Evolutionary conservation across 306 rosid species (phyloP), one percentile per base, ranked within the genome.

Genomic region (Alnus rubra): DNA sequence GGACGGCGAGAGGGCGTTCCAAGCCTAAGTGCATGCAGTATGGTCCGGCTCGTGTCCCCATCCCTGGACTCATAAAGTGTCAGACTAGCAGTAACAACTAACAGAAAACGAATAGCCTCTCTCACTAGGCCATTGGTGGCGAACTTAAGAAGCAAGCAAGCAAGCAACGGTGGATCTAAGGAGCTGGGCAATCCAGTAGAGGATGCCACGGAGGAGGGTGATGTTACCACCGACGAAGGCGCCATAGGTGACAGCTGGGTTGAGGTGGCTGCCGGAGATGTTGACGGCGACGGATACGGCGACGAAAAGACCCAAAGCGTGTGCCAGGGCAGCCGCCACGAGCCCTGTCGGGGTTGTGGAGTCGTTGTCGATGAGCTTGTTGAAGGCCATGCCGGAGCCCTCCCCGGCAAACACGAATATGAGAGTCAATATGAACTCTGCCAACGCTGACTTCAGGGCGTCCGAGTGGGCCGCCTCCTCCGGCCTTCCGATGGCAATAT

Each of bases 191-290:
- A 94, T 81, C 89, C 92, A 74, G 89, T 94, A 94, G 31, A 92
- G 82, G 78, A 94, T 28, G 10, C 94, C 93, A 23, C 97, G 96
- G 51, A 92, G 83, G 72, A 94, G 74, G 53, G 88, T 52, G 91
- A 94, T 94, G 82, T 94, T 89, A 0, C 98, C 98, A 6, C 97
- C 98, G 39, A 94, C 5, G 80, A 94, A 92, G 63, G 88, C 89
- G 0, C 97, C 98, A 81, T 92, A 92, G 49, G 98, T 94, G 50
- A 94, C 98, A 15, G 97, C 97, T 11, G 98, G 97, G 90, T 94
- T 94, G 48, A 94, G 94, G 81, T 94, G 98, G 16, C 97, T 97
- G 14, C 97, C 97, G 73, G 98, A 94, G 86, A 94, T 90, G 86
- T 94, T 94, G 45, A 92, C 94, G 0, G 76, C 55, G 42, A 91